Conservation (phyloP, 495 filamentous ascomycete genomes). For the Astrocystis sublimbata region DNA sequence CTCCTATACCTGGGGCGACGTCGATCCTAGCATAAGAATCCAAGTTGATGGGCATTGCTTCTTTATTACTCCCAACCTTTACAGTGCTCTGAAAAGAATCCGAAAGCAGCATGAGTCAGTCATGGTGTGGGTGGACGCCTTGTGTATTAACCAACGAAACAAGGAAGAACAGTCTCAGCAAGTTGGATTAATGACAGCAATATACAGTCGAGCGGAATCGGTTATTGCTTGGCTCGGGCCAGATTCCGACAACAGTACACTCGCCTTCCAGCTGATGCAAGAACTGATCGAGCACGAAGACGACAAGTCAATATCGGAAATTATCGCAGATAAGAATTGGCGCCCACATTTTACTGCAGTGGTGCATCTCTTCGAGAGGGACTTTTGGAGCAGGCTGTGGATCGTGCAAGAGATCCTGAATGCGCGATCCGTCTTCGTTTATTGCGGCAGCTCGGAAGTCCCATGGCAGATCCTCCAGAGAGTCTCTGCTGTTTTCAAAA, state of each 20-base stretch:
- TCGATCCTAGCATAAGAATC: neutral
- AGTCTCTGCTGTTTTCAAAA: neutral
- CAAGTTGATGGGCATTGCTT: neutral
- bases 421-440: conserved; percentile 9
- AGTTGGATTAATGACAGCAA: conserved; percentile 22
- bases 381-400: conserved; percentile 38
- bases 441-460: neutral
- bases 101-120: neutral
- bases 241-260: neutral
- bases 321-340: neutral
- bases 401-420: conserved; percentile 38
- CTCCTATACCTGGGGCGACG: neutral
- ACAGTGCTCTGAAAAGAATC: neutral
- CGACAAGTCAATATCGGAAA: neutral
- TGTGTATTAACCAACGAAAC: conserved; percentile 27
- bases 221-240: conserved; percentile 27
- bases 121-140: conserved; percentile 20
- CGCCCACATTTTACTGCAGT: conserved; percentile 19
- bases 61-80: neutral
- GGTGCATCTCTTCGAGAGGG: conserved; percentile 32
- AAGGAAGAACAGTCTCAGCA: conserved; percentile 19
- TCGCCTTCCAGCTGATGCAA: neutral
- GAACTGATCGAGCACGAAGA: neutral
- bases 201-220: conserved; percentile 20
- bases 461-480: neutral